Conservation (phyloP, 2,329 filamentous ascomycete genomes). For the Microthyrium microscopicum region DNA sequence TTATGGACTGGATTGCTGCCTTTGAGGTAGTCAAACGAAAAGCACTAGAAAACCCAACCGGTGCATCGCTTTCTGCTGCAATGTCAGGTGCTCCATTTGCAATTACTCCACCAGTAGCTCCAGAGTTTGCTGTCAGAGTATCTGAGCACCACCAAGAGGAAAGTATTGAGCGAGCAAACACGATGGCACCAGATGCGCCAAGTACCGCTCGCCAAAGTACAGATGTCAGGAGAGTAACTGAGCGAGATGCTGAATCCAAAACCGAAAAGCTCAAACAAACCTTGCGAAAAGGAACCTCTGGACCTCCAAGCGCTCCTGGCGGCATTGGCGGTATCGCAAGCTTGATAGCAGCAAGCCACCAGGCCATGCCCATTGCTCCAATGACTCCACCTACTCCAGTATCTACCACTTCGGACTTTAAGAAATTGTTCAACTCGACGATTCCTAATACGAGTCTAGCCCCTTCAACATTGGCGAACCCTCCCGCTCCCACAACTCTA, state of each 20-base stretch:
- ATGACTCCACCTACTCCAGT: slow-evolving; percentile 9
- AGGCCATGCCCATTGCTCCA: slow-evolving; percentile 48
- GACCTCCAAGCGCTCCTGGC: slow-evolving; percentile 20
- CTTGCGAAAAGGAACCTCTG: slow-evolving; percentile 57
- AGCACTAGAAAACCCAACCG: slow-evolving; percentile 58
- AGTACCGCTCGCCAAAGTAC: slow-evolving; percentile 50
- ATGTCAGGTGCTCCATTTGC: slow-evolving; percentile 60
- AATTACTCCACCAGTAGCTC: slow-evolving; percentile 72
- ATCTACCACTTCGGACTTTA: slow-evolving; percentile 12
- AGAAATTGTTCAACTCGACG: slow-evolving; percentile 21
- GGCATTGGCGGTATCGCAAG: slow-evolving; percentile 58
- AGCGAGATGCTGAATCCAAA: slow-evolving; percentile 56
- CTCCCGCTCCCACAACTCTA: slow-evolving; percentile 68
- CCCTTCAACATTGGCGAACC: slow-evolving; percentile 65
- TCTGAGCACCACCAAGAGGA: slow-evolving; percentile 48
- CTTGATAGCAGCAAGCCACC: slow-evolving; percentile 72
- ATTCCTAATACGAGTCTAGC: slow-evolving; percentile 50
- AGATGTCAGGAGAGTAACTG: slow-evolving; percentile 45
- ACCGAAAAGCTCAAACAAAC: slow-evolving; percentile 83
- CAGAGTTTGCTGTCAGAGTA: slow-evolving; percentile 75
- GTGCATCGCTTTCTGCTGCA: slow-evolving; percentile 26
- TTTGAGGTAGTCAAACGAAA: slow-evolving; percentile 91
- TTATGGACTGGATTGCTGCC: slow-evolving; percentile 87
- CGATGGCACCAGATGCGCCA: slow-evolving; percentile 14
- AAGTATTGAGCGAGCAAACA: slow-evolving; percentile 45